phyloP scores from a whole-genome alignment of 768 basidiomycete species.

The Boletellus ananiceps region DNA sequence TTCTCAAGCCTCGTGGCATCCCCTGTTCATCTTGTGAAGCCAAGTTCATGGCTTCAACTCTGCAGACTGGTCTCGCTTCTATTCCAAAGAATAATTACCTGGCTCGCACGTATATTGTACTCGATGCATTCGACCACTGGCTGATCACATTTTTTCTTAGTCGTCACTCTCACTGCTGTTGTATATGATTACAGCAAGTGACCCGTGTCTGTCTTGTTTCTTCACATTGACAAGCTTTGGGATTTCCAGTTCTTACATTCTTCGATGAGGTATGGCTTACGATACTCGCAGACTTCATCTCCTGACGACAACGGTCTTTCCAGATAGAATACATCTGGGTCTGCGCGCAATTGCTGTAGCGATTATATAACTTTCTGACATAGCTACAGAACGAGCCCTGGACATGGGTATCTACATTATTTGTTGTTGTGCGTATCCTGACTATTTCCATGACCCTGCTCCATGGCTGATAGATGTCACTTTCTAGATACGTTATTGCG shows the following conservation, averaged over 20 bases:
- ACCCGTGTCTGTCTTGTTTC: neutral
- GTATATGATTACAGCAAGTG: constrained; percentile 2
- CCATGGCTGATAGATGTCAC: neutral
- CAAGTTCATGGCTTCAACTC: neutral
- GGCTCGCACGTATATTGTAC: neutral
- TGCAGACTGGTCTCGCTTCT: neutral
- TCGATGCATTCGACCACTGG: too few relatives aligned
- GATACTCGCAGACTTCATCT: neutral
- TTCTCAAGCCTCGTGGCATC: too few relatives aligned
- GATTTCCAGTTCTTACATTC: neutral
- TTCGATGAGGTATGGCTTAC: neutral
- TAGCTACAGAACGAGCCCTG: neutral
- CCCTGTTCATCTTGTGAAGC: too few relatives aligned
- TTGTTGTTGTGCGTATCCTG: neutral
- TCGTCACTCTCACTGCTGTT: neutral
- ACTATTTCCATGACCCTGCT: neutral
- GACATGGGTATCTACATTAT: neutral
- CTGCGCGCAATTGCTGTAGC: too few relatives aligned
- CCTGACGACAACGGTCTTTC: neutral
- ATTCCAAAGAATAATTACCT: neutral
- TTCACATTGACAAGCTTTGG: neutral
- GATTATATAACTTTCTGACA: neutral
- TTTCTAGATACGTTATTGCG: neutral
- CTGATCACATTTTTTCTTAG: neutral
- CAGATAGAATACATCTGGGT: constrained; percentile 1